Evolutionary conservation across 257 asterid genomes (phyloP), one percentile per base, ranked within the genome.

Genomic region (Scutellaria barbata): DNA sequence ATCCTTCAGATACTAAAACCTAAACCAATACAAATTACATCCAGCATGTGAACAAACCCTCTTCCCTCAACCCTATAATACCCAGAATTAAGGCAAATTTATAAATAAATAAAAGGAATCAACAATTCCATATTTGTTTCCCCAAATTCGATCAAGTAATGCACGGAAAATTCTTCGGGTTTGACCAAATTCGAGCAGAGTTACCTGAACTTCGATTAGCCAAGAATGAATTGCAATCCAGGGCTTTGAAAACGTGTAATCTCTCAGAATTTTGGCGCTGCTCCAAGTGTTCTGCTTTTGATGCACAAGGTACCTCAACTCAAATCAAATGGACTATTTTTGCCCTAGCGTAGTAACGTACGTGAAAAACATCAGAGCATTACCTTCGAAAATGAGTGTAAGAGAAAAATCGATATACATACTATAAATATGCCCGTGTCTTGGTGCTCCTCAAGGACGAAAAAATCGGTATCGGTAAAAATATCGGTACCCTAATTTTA

Each of bases 161-260:
- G 70, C 47, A 69, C 76, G 46, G 63, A 20, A 66, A 46, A 25
- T 18, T 43, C 59, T 57, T 80, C 78, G 87, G 92, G 89, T 72
- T 78, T 14, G 78, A 60, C 41, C 58, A 30, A 76, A 83, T 48
- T 71, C 73, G 52, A 68, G 67, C 50, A 56, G 43, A 61, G 66
- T 66, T 81, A 86, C 89, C 92, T 84, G 78, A 82, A 84, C 77
- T 77, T 68, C 40, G 81, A 67, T 71, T 14, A 64, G 10, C 1
- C 63, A 48, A 30, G 69, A 69, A 59, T 8, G 72, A 84, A 86
- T 80, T 86, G 82, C 84, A 74, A 66, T 66, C 68, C 68, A 84
- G 79, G 74, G 79, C 74, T 74, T 8, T 22, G 56, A 72, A 79
- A 78, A 64, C 71, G 65, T 58, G 74, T 69, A 74, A 69, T 48